Base-by-base conservation (phyloP, 129 eudicot species). In the Tanacetum coccineum region DNA sequence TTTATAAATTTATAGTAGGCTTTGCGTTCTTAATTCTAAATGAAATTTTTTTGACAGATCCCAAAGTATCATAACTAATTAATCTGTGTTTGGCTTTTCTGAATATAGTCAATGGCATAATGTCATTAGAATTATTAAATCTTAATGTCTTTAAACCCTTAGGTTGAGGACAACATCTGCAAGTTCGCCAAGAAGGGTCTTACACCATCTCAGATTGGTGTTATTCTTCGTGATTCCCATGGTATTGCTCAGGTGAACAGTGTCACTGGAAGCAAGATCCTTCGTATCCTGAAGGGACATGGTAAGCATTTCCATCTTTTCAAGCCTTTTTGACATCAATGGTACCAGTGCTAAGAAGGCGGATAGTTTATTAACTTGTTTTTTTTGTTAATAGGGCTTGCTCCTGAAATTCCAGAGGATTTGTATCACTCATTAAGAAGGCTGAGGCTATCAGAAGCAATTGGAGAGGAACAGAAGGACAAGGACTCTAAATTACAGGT, bases 181-280 rank as follows among this genome's bases (percentile, higher is more conserved):
- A 75, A 75, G 74, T 60, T 75, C 1, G 80, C 80, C 7, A 75
- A 68, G 69, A 75, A 75, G 55, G 80, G 80, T 22, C 74, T 75
- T 14, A 68, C 80, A 22, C 80, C 80, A 59, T 75, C 80, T 3
- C 80, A 75, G 44, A 75, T 75, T 39, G 80, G 80, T 68, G 80
- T 75, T 50, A 68, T 75, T 53, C 80, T 75, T 68, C 74, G 80
- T 69, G 80, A 75, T 39, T 75, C 80, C 42, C 80, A 68, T 51
- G 91, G 87, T 0, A 85, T 85, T 64, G 91, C 91, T 59, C 91
- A 85, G 39, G 91, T 85, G 73, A 85, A 76, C 74, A 85, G 87
- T 53, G 87, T 82, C 32, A 85, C 87, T 2, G 91, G 91, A 48
- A 85, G 80, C 77, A 85, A 85, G 79, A 85, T 85, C 69, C 54